Evolutionary conservation across 2,329 filamentous ascomycete genomes (phyloP).

Genomic region (Penicillium thymicola): DNA sequence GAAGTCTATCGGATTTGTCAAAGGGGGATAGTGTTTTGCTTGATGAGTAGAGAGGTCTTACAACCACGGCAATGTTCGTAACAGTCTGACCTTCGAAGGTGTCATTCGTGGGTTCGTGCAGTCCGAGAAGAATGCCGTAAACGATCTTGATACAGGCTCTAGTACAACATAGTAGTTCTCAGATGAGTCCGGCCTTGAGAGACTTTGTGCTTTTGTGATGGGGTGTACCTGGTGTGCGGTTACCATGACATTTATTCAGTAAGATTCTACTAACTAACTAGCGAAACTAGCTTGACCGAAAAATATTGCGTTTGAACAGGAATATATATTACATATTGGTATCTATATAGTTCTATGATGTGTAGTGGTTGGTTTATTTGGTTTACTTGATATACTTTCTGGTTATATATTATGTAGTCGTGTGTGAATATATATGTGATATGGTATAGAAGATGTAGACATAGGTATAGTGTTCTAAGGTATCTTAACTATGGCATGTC

Average conservation of each 20-base stretch:
- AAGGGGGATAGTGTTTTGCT: too few species aligned
- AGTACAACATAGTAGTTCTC: too few species aligned
- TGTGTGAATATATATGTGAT: neutral
- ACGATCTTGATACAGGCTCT: neutral
- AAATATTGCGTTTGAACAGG: neutral
- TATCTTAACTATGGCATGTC: too few species aligned
- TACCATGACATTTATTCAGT: neutral
- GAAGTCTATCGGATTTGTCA: neutral
- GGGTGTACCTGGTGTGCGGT: neutral
- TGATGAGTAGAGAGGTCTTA: neutral
- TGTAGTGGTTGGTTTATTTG: too few species aligned
- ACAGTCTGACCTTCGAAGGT: neutral
- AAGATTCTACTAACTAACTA: neutral
- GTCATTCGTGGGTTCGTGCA: neutral
- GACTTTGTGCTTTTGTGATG: neutral
- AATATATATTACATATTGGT: neutral
- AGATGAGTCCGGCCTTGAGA: neutral
- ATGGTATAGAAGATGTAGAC: too few species aligned
- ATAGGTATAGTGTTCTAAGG: too few species aligned
- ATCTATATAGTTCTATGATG: accelerated
- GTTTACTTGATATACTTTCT: too few species aligned
- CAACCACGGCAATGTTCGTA: neutral
- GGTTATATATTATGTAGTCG: neutral
- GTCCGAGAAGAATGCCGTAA: neutral
- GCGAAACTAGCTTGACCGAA: neutral